Evolutionary conservation across 2,329 filamentous ascomycete genomes (phyloP), one percentile per base, ranked within the genome.

Genomic region (Boeremia lycopersici): DNA sequence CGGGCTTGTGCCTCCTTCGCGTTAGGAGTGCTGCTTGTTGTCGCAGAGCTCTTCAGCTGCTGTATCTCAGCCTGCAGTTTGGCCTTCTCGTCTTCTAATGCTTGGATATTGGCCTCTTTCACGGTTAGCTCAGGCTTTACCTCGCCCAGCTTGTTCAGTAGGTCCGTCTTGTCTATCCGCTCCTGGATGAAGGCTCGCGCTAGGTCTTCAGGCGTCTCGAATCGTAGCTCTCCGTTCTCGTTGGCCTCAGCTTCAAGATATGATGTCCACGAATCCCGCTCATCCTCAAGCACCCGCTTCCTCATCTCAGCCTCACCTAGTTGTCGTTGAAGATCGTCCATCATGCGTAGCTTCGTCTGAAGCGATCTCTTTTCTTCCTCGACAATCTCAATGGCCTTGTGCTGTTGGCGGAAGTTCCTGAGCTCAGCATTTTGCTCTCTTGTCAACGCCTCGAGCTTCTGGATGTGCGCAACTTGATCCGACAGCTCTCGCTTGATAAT

Each of bases 351-450:
- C 68, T 87, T 91, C 29, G 87, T 86, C 73, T 95, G 89, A 19
- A 99, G 78, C 0, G 86, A 85, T 58, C 90, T 83, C 79, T 98
- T 98, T 78, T 99, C 92, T 73, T 99, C 95, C 71, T 99, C 92
- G 0, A 98, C 89, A 2, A 99, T 85, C 69, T 96, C 91, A 1
- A 96, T 88, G n/a, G 90, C 91, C 76, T 90, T 93, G 72, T 92
- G 88, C 3, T 89, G 78, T 62, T 92, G 89, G 12, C 92, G 88
- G 33, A 96, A 82, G 63, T 92, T 89, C 64, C 89, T 91, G 31
- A 99, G 78, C 71, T 99, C 93, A 0, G 82, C 76, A 12, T 86
- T 80, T 69, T 96, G 90, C 44, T 96, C 91, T 23, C 90, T 83
- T 59, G 91, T 96, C 31, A 86, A 85, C 0, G 85, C 82, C 72